Percentiles rank a stretch among this genome's conserved stretches.
These are phyloP conservation scores for Fusarium decemcellulare DNA, from an alignment of 2,329 filamentous ascomycete species.

Conservation along the genomic window DNA sequence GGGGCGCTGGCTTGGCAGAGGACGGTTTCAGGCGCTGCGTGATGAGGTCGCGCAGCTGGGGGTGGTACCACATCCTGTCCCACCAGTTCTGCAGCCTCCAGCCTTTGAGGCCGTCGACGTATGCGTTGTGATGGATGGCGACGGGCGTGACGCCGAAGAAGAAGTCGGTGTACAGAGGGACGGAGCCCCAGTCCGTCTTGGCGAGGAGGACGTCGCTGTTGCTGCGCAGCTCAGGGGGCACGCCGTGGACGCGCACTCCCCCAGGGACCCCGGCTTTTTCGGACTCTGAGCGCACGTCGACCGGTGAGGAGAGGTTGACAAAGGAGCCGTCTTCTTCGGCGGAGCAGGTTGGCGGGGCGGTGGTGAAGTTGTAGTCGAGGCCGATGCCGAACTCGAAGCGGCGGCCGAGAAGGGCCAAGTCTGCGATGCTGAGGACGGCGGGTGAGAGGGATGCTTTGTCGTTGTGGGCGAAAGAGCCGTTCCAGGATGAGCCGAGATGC, in stretches of 20 bases:
- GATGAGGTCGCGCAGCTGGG: constrained; percentile 49
- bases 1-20: constrained; percentile 16
- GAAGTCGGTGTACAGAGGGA: constrained; percentile 55
- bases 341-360: constrained; percentile 54
- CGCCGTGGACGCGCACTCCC: constrained; percentile 45
- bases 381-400: constrained; percentile 57
- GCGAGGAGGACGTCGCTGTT: constrained; percentile 28
- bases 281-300: constrained; percentile 43
- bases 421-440: constrained; percentile 45
- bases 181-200: constrained; percentile 47
- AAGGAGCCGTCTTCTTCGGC: constrained; percentile 55
- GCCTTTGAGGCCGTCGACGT: constrained; percentile 50
- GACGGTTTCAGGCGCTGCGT: constrained; percentile 40
- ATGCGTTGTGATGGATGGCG: constrained; percentile 57
- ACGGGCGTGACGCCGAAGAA: constrained; percentile 54
- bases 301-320: constrained; percentile 46
- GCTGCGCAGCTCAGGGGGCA: constrained; percentile 47
- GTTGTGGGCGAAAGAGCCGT: constrained; percentile 44
- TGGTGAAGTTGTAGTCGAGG: constrained; percentile 56
- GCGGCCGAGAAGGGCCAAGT: constrained; percentile 46
- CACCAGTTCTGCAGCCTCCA: constrained; percentile 53
- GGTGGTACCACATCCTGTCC: constrained; percentile 55
- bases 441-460: constrained; percentile 20
- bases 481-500: constrained; percentile 49
- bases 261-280: constrained; percentile 50